phyloP scores from a whole-genome alignment of 768 basidiomycete species.

The Leccinum boreale region DNA sequence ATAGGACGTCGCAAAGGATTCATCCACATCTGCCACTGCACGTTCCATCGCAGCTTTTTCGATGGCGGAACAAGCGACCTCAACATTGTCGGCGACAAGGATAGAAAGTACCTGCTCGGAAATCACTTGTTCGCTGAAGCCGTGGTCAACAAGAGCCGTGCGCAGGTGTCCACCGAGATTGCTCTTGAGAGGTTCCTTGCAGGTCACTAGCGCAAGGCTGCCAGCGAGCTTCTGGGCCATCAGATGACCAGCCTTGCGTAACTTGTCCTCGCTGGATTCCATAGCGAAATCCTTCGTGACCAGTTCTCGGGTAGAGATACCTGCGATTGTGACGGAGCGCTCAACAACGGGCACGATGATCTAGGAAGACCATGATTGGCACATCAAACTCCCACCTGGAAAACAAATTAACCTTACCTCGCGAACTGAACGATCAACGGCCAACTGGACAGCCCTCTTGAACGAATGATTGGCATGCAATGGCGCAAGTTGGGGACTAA shows the following conservation, averaged over 20 bases:
- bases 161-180: constrained; percentile 88
- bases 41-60: constrained; percentile 98
- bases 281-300: constrained; percentile 95
- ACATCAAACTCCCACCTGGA: neutral
- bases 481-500: constrained; percentile 74
- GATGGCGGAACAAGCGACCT: constrained; percentile 89
- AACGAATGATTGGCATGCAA: constrained; percentile 77
- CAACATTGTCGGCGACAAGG: constrained; percentile 89
- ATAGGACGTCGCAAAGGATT: constrained; percentile 79
- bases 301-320: constrained; percentile 93
- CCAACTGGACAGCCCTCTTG: constrained; percentile 86
- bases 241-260: constrained; percentile 87
- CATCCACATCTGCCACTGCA: constrained; percentile 90
- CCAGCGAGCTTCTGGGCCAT: constrained; percentile 98
- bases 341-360: constrained; percentile 98
- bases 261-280: constrained; percentile 84
- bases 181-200: constrained; percentile 93
- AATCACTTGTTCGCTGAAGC: constrained; percentile 84
- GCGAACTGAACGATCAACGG: constrained; percentile 91
- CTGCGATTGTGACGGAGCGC: constrained; percentile 96
- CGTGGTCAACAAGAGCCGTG: constrained; percentile 78
- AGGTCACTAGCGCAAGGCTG: constrained; percentile 93
- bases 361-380: constrained; percentile 33
- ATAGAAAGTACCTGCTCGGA: constrained; percentile 77
- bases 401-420: constrained; percentile 53